Percentiles rank a stretch among this genome's conserved stretches.
phyloP scores from a whole-genome alignment of 2,329 filamentous ascomycete species.

The Nothopassalora personata region DNA sequence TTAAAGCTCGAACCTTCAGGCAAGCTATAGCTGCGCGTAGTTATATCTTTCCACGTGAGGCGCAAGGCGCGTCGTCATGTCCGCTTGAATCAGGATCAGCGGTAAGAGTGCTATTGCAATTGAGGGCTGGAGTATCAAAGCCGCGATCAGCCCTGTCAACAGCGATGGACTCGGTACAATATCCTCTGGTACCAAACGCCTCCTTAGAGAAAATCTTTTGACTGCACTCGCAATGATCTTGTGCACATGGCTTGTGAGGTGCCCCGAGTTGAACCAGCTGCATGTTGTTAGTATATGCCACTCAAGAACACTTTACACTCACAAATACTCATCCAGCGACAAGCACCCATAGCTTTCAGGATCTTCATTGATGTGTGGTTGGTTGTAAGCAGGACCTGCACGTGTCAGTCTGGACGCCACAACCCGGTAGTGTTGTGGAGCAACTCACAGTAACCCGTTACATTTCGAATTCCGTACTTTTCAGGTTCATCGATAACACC shows the following conservation, averaged over 20 bases:
- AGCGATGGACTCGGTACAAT: no score
- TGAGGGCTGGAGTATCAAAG: no score
- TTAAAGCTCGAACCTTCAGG: neutral
- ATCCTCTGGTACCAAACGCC: no score
- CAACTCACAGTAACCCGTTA: slow-evolving; percentile 39
- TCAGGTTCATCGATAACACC: slow-evolving; percentile 39
- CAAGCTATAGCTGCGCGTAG: no score
- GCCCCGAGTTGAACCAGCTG: neutral
- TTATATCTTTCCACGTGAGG: no score
- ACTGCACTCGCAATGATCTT: neutral
- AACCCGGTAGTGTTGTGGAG: neutral
- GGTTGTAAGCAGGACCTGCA: slow-evolving; percentile 35
- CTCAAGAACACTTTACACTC: neutral
- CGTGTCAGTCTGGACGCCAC: neutral
- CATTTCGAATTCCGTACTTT: slow-evolving; percentile 42
- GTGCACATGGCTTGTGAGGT: neutral
- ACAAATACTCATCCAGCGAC: slow-evolving; percentile 7
- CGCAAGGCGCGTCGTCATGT: no score
- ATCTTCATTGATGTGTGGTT: slow-evolving; percentile 41
- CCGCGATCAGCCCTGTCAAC: no score
- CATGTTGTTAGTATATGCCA: neutral
- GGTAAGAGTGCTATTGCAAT: no score
- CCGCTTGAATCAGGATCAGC: no score
- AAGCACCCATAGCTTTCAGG: slow-evolving; percentile 44
- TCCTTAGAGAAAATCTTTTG: no score